These are phyloP conservation scores for Fagopyrum tataricum DNA, from an alignment of 148 eudicot genomes.

Conservation along the genomic window DNA sequence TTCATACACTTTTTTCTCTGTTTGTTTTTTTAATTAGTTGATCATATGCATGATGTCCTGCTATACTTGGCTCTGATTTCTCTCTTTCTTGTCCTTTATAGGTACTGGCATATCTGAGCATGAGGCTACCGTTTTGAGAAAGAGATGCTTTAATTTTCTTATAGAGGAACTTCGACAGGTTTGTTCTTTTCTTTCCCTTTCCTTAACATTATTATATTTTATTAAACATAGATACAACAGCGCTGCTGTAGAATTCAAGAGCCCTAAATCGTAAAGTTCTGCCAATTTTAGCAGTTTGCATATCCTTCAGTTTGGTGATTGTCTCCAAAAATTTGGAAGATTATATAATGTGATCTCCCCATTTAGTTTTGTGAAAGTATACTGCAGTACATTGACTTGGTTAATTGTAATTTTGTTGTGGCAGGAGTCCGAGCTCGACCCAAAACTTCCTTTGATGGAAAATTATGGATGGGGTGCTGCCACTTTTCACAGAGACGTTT, in stretches of 20 bases:
- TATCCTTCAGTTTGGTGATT: not conserved
- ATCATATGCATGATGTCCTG: not conserved
- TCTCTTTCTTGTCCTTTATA: conserved; percentile 17
- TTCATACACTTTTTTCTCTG: not conserved
- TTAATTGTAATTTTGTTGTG: not conserved
- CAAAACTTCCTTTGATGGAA: conserved; percentile 30
- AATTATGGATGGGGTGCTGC: conserved; percentile 67
- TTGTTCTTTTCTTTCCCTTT: not conserved
- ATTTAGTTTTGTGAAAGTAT: not conserved
- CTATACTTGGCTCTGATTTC: not conserved
- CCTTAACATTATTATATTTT: not conserved
- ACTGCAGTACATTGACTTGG: not conserved
- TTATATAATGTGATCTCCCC: not conserved
- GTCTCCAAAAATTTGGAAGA: not conserved
- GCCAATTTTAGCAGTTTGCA: not conserved
- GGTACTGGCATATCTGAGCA: conserved; percentile 64
- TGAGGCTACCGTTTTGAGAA: conserved; percentile 57
- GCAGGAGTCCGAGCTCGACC: conserved; percentile 4
- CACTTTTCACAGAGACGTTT: conserved; percentile 16
- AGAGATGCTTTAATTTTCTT: conserved; percentile 60
- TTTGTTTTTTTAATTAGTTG: not conserved
- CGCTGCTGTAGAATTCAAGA: not conserved
- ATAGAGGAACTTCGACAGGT: conserved; percentile 67
- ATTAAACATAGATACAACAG: not conserved
- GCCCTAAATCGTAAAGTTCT: not conserved